phyloP scores from a whole-genome alignment of 441 rosid genomes.

The Populus hybrid region DNA sequence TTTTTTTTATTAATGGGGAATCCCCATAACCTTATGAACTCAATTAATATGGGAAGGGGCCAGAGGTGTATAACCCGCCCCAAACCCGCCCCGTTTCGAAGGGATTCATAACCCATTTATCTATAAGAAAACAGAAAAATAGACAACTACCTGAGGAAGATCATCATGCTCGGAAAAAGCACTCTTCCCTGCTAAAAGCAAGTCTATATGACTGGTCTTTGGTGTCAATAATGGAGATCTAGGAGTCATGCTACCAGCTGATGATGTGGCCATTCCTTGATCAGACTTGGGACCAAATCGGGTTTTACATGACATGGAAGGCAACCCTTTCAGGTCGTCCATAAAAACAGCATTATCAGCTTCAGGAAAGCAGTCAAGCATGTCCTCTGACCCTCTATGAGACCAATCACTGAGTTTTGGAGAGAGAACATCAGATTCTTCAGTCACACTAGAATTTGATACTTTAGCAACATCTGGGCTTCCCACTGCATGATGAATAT shows the following conservation, averaged over 20 bases:
- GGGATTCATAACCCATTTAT: not conserved
- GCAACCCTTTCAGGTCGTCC: slow-evolving; percentile 92
- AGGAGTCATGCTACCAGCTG: slow-evolving; percentile 99
- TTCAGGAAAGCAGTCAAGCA: slow-evolving; percentile 96
- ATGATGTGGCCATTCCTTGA: slow-evolving; percentile 95
- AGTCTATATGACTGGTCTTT: slow-evolving; percentile 79
- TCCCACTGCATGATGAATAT: slow-evolving; percentile 56
- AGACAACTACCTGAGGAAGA: slow-evolving; percentile 67
- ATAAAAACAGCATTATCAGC: slow-evolving; percentile 66
- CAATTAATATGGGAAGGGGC: not conserved
- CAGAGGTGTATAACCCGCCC: not conserved
- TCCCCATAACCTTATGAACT: not conserved
- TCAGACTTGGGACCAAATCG: slow-evolving; percentile 96
- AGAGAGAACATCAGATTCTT: slow-evolving; percentile 83
- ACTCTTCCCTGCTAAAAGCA: slow-evolving; percentile 83
- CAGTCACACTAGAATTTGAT: slow-evolving; percentile 84
- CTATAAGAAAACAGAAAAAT: not conserved
- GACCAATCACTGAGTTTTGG: slow-evolving; percentile 98
- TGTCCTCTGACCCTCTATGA: slow-evolving; percentile 93
- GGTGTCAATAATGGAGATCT: slow-evolving; percentile 94
- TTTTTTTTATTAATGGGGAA: not conserved
- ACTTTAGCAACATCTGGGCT: slow-evolving; percentile 90
- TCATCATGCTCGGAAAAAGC: slow-evolving; percentile 80
- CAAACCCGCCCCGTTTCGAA: not conserved
- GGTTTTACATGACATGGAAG: slow-evolving; percentile 89